Evolutionary conservation across 176 grass and related monocot species (phyloP), one percentile per base, ranked within the genome.

Genomic region (Puccinellia tenuiflora): DNA sequence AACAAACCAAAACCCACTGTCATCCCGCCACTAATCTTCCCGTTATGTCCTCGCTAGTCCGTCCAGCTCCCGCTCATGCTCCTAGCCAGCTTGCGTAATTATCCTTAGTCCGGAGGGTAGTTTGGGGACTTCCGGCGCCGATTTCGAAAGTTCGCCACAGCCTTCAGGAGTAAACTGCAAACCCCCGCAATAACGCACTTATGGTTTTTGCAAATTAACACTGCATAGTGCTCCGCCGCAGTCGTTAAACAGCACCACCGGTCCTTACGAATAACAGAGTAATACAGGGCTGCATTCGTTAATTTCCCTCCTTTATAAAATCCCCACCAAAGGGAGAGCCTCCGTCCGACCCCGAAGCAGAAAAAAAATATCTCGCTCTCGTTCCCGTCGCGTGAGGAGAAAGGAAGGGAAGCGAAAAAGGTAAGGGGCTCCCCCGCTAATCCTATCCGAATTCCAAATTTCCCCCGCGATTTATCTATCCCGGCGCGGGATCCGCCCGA

Each of bases 201-300:
- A n/a, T n/a, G n/a, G n/a, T n/a, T n/a, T n/a, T n/a, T n/a, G n/a
- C n/a, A n/a, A n/a, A n/a, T n/a, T n/a, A n/a, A n/a, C n/a, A n/a
- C n/a, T n/a, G n/a, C n/a, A n/a, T n/a, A n/a, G n/a, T n/a, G n/a
- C n/a, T 9, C 11, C 0, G 0, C 3, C 1, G 0, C 42, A 20
- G 68, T 22, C 21, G 15, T 9, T 8, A 13, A 2, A 1, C 9
- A 42, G 9, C 15, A 2, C 5, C 1, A 14, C 16, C 5, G 18
- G 22, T 3, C 0, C 1, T 0, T 1, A 1, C 2, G 3, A 69
- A 85, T 61, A 69, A 20, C 7, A 0, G 0, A 2, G 0, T 21
- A 35, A 0, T 0, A 0, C 0, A 43, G 28, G 88, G 73, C n/a
- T 0, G 0, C 9, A 3, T 0, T 0, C 14, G 0, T 4, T 20